Evolutionary conservation across 1,284 basidiomycete species (phyloP).

Genomic region (Tilletia indica): DNA sequence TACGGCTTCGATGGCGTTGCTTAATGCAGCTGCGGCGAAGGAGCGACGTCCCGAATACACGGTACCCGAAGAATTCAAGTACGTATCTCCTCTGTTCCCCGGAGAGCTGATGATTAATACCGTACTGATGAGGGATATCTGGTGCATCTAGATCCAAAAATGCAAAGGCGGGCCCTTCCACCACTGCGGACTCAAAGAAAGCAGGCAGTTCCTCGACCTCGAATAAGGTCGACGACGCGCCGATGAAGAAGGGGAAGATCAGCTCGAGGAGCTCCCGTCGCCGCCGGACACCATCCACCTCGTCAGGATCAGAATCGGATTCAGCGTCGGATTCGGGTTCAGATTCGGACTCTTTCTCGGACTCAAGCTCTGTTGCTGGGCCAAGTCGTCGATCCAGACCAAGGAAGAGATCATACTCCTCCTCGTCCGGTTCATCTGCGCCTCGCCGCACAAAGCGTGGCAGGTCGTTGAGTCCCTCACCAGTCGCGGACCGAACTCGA

Average conservation of each 20-base stretch:
- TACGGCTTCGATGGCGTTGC: conserved; percentile 10
- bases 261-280: not conserved
- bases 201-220: not conserved
- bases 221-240: not conserved
- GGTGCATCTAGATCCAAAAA: too few species aligned
- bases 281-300: not conserved
- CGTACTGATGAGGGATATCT: not conserved
- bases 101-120: not conserved
- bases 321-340: not conserved
- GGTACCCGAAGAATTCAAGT: conserved; percentile 17
- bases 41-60: not conserved
- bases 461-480: not conserved
- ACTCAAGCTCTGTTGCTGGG: not conserved
- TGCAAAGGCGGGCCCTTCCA: too few species aligned
- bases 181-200: not conserved
- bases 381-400: not conserved
- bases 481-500: not conserved
- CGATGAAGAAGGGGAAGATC: not conserved
- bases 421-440: not conserved
- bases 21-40: conserved; percentile 5
- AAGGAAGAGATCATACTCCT: not conserved
- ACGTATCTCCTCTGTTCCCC: not conserved
- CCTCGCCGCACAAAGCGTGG: not conserved
- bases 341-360: conserved; percentile 11
- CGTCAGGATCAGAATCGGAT: not conserved